Evolutionary conservation across 805 yeast species (phyloP), one percentile per base, ranked within the genome.

Genomic region (Metahyphopichia silvanorum): DNA sequence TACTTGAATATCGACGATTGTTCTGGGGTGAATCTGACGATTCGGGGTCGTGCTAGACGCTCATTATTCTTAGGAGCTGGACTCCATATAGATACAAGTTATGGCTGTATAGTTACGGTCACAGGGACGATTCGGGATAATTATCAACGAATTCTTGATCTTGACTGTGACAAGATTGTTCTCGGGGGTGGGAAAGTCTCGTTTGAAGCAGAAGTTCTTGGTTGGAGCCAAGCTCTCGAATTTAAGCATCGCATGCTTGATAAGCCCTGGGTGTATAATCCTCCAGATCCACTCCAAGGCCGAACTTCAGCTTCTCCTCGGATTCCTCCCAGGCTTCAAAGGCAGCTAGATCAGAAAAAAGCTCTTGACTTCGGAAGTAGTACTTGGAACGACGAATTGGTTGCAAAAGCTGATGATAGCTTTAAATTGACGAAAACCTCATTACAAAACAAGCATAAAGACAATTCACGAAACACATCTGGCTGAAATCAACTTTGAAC

Each of bases 1-100:
- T 16, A 21, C 53, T 13, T 66, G 6, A 38, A 44, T 5, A 19
- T 66, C 3, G 71, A 66, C 33, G 72, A 66, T 40, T 51, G 39
- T 14, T 63, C 69, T 10, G 58, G 62, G 3, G 24, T 13, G 3
- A 8, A 37, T 2, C 66, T 60, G 63, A 27, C 37, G 4, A 47
- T 66, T 5, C 33, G 35, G 5, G 60, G n/a, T n/a, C n/a, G n/a
- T n/a, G 12, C 9, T 31, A 0, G 12, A 21, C 12, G 53, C 43
- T 32, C 13, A 27, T 10, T 22, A 33, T 1, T n/a, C n/a, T n/a
- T n/a, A n/a, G n/a, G n/a, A n/a, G 27, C 44, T 12, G 51, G 56
- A 5, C 33, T 52, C 16, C 21, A 29, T 7, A 27, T 44, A 21
- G 40, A 35, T 24, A 17, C 35, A 18, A 37, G 51, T 24, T 54